Evolutionary conservation across 2,329 filamentous ascomycete genomes (phyloP), one percentile per base, ranked within the genome.

Genomic region (Dothistroma septosporum): DNA sequence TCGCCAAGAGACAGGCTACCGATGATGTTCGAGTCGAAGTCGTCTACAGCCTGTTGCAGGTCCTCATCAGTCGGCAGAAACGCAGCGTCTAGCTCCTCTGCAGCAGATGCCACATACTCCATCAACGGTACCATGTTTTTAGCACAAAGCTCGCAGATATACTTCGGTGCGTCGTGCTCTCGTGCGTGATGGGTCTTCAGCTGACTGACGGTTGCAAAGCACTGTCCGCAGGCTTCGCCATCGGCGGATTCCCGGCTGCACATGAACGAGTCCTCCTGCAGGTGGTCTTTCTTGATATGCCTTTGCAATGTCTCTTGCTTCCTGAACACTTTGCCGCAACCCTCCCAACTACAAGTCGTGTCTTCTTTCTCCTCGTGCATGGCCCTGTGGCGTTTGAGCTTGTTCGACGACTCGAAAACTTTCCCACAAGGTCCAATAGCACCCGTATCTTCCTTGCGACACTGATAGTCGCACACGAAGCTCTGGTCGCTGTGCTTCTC

Each of bases 251-350:
- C 64, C 60, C 87, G 80, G 0, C 80, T 78, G 74, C 93, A 97
- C 5, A 82, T 80, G 69, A 87, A 96, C 0, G 90, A 86, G 50
- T 87, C 85, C 61, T 88, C 76, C 31, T 87, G 80, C 44, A 93
- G 78, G 74, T 97, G 93, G 12, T 87, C 87, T 10, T 85, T 84
- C 57, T 87, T 85, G 64, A 96, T 84, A 73, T 97, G 93, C 55
- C 89, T 87, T 72, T 92, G 86, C 16, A 97, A 81, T 0, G 92
- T 95, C 66, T 91, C 87, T 72, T 91, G 88, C 76, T 96, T 97
- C 63, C 93, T 85, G 74, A 97, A 97, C 21, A 85, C 86, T 79
- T 94, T 94, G 53, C 81, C 86, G 72, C 93, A 97, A 2, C 82
- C 88, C 11, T 85, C 80, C 68, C 70, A 69, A n/a, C 58, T 62